Evolutionary conservation across 306 rosid species (phyloP).

Genomic region (Gillenia trifoliata): DNA sequence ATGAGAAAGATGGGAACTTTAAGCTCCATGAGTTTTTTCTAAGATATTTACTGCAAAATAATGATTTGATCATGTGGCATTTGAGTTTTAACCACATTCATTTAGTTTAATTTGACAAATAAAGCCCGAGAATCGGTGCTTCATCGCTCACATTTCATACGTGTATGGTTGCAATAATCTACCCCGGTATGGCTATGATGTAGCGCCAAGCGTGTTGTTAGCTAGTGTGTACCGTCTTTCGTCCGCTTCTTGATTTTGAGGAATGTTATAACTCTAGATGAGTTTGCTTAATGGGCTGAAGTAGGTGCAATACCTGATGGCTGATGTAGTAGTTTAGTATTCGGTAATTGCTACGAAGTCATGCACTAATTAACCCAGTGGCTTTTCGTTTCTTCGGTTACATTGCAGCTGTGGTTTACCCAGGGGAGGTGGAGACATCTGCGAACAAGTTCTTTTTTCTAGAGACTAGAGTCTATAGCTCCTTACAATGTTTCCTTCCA

Average conservation of each 20-base stretch:
- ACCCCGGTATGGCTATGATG: too few relatives aligned
- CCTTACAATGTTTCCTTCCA: too few relatives aligned
- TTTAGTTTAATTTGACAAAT: too few relatives aligned
- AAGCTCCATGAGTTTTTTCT: neutral
- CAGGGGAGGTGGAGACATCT: too few relatives aligned
- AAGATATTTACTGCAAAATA: neutral
- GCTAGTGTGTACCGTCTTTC: too few relatives aligned
- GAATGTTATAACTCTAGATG: neutral
- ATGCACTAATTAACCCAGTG: neutral
- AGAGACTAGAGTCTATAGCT: too few relatives aligned
- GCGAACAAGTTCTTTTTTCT: too few relatives aligned
- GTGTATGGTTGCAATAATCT: too few relatives aligned
- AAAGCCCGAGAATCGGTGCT: too few relatives aligned
- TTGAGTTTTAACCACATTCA: neutral
- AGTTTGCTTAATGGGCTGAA: neutral
- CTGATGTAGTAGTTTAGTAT: neutral
- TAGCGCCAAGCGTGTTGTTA: too few relatives aligned
- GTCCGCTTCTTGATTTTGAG: neutral
- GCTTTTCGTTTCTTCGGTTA: neutral
- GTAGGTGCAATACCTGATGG: neutral
- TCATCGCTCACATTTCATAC: too few relatives aligned
- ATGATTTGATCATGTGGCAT: slow-evolving; percentile 2
- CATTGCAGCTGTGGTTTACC: too few relatives aligned
- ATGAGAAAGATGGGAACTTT: neutral
- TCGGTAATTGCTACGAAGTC: neutral